Evolutionary conservation across 2,329 filamentous ascomycete species (phyloP).

Genomic region (Phialocephala subalpina): DNA sequence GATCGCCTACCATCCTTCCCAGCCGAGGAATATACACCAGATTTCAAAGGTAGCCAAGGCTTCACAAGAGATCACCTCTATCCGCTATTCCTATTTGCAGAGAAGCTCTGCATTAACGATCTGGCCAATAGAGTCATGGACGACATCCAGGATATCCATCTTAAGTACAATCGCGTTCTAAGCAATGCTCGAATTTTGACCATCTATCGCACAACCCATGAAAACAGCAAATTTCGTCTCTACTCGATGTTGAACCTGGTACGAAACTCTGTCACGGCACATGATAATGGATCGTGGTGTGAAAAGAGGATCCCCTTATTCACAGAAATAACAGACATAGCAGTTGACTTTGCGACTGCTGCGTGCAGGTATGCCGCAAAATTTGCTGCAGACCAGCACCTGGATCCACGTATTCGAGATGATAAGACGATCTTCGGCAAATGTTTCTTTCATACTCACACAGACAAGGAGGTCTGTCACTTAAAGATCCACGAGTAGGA

Average conservation of each 20-base stretch:
- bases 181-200: not conserved
- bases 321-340: not conserved
- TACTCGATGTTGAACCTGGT: not conserved
- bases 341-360: not conserved
- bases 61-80: not conserved
- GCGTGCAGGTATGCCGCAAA: not conserved
- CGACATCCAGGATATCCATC: conserved; percentile 10
- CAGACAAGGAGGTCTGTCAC: not conserved
- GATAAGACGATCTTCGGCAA: not conserved
- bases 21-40: not conserved
- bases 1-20: not conserved
- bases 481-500: too few relatives aligned
- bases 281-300: not conserved
- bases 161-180: not conserved
- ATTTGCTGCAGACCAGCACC: not conserved
- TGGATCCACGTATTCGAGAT: not conserved
- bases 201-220: not conserved
- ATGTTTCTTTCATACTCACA: conserved; percentile 1
- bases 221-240: not conserved
- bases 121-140: conserved; percentile 12
- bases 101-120: conserved; percentile 9
- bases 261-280: not conserved
- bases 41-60: not conserved
- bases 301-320: not conserved
- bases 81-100: not conserved